Percentiles rank a stretch among this genome's conserved stretches.
phyloP scores from a whole-genome alignment of 805 yeast species.

The Metschnikowia proteae region DNA sequence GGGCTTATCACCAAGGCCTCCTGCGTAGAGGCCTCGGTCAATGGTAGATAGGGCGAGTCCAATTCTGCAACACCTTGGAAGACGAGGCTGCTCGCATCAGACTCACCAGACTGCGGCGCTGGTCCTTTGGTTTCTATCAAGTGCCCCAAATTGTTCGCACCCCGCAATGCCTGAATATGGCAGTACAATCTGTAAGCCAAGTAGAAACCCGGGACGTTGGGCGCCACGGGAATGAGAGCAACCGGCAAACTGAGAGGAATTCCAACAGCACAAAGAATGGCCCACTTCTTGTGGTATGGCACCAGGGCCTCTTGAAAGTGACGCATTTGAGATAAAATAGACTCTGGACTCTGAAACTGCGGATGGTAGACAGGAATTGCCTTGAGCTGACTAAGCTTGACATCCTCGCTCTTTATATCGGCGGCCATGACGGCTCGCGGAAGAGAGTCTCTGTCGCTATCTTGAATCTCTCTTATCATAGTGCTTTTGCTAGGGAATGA shows the following conservation, averaged over 20 bases:
- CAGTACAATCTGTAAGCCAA: slow-evolving; percentile 78
- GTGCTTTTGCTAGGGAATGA: slow-evolving; percentile 69
- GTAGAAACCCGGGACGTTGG: slow-evolving; percentile 90
- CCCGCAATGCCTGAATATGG: slow-evolving; percentile 72
- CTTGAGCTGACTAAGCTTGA: slow-evolving; percentile 29
- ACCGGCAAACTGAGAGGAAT: slow-evolving; percentile 80
- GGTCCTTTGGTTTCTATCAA: slow-evolving; percentile 38
- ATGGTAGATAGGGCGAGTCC: slow-evolving; percentile 13
- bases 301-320: slow-evolving; percentile 43
- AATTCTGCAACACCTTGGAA: slow-evolving; percentile 15
- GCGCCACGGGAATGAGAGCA: slow-evolving; percentile 78
- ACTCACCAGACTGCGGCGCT: slow-evolving; percentile 13
- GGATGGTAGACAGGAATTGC: slow-evolving; percentile 43
- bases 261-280: slow-evolving; percentile 50
- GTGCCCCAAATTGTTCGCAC: slow-evolving; percentile 63
- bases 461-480: slow-evolving; percentile 48
- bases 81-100: slow-evolving; percentile 9
- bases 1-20: slow-evolving; percentile 44
- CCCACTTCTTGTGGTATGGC: slow-evolving; percentile 52
- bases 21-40: not conserved
- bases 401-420: slow-evolving; percentile 12
- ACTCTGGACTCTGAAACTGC: slow-evolving; percentile 28
- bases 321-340: slow-evolving; percentile 38
- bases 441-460: slow-evolving; percentile 16
- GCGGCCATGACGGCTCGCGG: slow-evolving; percentile 15